Percentiles rank a stretch among this genome's conserved stretches.
These are phyloP conservation scores for Tolypocladium ovalisporum DNA, from an alignment of 2,329 filamentous ascomycete species.

Conservation along the genomic window DNA sequence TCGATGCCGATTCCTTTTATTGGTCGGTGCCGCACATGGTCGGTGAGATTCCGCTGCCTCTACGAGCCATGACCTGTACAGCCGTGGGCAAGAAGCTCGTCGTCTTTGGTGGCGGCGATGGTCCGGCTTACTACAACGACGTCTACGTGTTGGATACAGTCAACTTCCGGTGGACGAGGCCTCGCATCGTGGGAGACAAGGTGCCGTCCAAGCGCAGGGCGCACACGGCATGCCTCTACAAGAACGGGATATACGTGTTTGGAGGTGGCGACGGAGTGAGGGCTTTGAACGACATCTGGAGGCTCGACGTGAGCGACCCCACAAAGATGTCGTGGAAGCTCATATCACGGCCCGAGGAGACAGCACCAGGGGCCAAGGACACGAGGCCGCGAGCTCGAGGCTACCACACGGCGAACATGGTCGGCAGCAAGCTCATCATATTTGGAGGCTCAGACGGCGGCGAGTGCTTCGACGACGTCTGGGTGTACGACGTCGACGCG, in stretches of 20 bases:
- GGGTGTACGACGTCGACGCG: conserved; percentile 59
- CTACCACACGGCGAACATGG: conserved; percentile 65
- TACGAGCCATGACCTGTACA: conserved; percentile 63
- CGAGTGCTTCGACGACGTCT: conserved; percentile 63
- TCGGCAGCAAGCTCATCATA: conserved; percentile 61
- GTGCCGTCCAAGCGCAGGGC: conserved; percentile 51
- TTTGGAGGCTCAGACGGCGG: conserved; percentile 60
- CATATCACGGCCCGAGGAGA: conserved; percentile 38
- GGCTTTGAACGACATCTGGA: conserved; percentile 61
- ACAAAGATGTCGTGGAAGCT: conserved; percentile 60
- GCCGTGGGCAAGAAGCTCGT: conserved; percentile 61
- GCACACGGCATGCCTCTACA: conserved; percentile 61
- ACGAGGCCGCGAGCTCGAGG: conserved; percentile 51
- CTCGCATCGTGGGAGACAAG: conserved; percentile 46
- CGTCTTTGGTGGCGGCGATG: conserved; percentile 59
- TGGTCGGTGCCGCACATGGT: conserved; percentile 56
- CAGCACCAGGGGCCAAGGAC: conserved; percentile 19
- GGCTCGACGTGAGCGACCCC: conserved; percentile 56
- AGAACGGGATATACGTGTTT: conserved; percentile 62
- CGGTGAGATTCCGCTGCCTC: conserved; percentile 52
- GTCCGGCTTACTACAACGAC: conserved; percentile 61
- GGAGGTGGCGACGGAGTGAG: conserved; percentile 60
- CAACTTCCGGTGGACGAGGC: conserved; percentile 56
- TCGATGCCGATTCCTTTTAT: conserved; percentile 60
- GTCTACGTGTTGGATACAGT: conserved; percentile 62